Evolutionary conservation across 768 basidiomycete species (phyloP).

Genomic region (Rhodotorula toruloides): DNA sequence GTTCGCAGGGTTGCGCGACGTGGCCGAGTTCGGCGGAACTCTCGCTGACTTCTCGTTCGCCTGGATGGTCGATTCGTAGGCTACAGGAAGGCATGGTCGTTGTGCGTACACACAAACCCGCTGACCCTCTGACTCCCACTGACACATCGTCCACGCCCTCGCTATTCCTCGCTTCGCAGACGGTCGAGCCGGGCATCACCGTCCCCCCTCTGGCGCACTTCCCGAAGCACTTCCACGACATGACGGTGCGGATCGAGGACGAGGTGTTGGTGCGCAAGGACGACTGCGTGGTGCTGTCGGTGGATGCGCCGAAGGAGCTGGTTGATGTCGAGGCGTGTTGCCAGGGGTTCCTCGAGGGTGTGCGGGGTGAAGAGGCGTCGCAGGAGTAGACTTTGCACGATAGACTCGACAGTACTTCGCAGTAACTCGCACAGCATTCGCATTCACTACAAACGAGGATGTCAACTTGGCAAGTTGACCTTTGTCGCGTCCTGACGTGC

Average conservation of each 20-base stretch:
- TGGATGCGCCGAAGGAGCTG: slow-evolving; percentile 78
- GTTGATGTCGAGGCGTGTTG: slow-evolving; percentile 75
- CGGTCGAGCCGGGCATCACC: slow-evolving; percentile 61
- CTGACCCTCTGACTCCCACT: neutral
- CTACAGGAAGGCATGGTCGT: slow-evolving; percentile 76
- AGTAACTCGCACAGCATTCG: no score
- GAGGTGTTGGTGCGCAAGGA: slow-evolving; percentile 57
- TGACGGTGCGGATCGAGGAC: slow-evolving; percentile 87
- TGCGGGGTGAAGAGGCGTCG: neutral
- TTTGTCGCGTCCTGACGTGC: no score
- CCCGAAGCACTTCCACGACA: slow-evolving; percentile 81
- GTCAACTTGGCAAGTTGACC: no score
- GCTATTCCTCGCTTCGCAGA: slow-evolving; percentile 10
- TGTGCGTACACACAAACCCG: no score
- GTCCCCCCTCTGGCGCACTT: slow-evolving; percentile 74
- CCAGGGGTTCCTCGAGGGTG: slow-evolving; percentile 57
- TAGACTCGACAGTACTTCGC: no score
- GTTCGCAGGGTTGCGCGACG: slow-evolving; percentile 5
- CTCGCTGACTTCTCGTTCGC: neutral
- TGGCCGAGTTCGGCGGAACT: neutral
- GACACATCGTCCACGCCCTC: slow-evolving; percentile 42
- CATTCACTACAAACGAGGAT: no score
- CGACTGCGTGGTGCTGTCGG: slow-evolving; percentile 61
- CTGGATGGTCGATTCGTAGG: slow-evolving; percentile 43
- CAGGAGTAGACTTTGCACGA: neutral